phyloP scores from a whole-genome alignment of 2,329 filamentous ascomycete species.

The Fusarium concolor region DNA sequence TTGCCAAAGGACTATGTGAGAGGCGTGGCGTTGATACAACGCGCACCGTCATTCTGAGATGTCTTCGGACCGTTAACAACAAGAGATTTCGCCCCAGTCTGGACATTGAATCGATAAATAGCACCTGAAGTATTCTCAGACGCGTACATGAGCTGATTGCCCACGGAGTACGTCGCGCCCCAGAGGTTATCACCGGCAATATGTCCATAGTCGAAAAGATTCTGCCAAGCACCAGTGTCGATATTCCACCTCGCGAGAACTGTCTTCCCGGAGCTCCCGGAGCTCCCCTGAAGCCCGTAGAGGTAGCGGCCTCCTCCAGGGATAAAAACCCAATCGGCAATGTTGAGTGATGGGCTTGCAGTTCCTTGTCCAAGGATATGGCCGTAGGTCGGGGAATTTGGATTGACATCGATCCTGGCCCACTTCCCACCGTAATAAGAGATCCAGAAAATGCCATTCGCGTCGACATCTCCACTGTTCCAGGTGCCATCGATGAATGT shows the following conservation, averaged over 20 bases:
- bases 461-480: conserved; percentile 11
- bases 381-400: conserved; percentile 4
- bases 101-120: conserved; percentile 13
- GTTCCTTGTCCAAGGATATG: neutral
- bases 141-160: conserved; percentile 3
- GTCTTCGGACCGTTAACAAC: conserved; percentile 16
- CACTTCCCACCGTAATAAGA: neutral
- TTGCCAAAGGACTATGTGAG: neutral
- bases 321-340: conserved; percentile 8
- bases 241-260: conserved; percentile 5
- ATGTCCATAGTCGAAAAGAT: neutral
- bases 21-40: conserved; percentile 21
- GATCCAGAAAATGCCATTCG: conserved; percentile 12
- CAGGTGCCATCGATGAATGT: neutral
- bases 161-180: conserved; percentile 18
- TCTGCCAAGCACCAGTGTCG: neutral
- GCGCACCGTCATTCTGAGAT: conserved; percentile 15
- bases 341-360: neutral
- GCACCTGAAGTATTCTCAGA: conserved; percentile 18
- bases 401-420: conserved; percentile 17
- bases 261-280: neutral
- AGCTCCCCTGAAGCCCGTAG: neutral
- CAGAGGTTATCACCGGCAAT: conserved; percentile 9
- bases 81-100: neutral
- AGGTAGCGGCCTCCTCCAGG: conserved; percentile 2